These are phyloP conservation scores for Coleophoma cylindrospora DNA, from an alignment of 2,329 filamentous ascomycete species.

Conservation along the genomic window DNA sequence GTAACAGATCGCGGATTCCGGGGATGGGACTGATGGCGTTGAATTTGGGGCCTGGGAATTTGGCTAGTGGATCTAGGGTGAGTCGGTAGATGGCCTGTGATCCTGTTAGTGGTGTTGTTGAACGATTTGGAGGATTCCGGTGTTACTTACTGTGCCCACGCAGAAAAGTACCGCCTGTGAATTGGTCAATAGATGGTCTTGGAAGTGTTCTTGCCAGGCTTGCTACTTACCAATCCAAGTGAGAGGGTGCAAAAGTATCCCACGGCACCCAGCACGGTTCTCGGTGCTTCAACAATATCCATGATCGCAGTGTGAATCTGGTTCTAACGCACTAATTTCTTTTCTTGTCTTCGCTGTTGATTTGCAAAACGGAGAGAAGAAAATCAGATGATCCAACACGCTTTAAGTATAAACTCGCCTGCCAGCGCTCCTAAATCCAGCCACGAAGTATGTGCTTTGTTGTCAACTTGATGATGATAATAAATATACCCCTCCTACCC, in stretches of 20 bases:
- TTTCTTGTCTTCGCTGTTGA: too few species aligned
- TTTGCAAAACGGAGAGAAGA: too few species aligned
- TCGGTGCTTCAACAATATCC: background rate
- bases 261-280: background rate
- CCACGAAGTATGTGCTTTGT: too few species aligned
- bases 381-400: too few species aligned
- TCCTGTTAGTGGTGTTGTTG: too few species aligned
- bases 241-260: background rate
- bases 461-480: too few species aligned
- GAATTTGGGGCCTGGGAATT: background rate
- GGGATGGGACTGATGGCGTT: background rate
- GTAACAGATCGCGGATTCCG: background rate
- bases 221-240: background rate
- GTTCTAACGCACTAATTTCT: background rate
- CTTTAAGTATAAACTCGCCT: too few species aligned
- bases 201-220: too few species aligned
- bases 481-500: too few species aligned
- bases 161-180: background rate
- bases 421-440: too few species aligned
- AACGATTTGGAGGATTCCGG: too few species aligned
- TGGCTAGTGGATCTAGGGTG: background rate
- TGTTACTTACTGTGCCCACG: background rate
- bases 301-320: background rate
- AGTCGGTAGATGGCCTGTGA: conserved; percentile 13
- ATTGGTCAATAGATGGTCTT: too few species aligned